Evolutionary conservation across 2,329 filamentous ascomycete genomes (phyloP).

Genomic region (Zarea fungicola): DNA sequence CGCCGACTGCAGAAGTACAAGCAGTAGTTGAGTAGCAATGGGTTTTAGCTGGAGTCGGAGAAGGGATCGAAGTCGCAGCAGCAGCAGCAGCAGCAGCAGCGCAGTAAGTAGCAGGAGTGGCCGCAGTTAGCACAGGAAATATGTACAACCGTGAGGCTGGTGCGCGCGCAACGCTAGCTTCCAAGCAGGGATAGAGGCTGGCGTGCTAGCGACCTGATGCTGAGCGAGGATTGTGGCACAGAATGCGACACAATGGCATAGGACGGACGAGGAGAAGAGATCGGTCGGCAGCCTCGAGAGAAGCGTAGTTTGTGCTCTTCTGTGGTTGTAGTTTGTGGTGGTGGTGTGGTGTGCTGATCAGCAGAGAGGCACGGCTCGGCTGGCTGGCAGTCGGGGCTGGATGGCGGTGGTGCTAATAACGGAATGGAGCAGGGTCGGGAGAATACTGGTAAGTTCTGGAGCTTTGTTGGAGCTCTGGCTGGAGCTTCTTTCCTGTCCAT

Average conservation of each 20-base stretch:
- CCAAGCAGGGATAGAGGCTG: too few species aligned
- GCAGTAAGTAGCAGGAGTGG: not conserved
- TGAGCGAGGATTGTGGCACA: too few species aligned
- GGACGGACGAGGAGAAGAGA: too few species aligned
- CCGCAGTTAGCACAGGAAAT: slow-evolving; percentile 1
- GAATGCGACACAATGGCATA: too few species aligned
- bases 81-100: not conserved
- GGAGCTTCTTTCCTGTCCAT: slow-evolving; percentile 6
- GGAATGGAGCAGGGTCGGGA: slow-evolving; percentile 11
- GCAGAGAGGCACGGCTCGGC: slow-evolving; percentile 6
- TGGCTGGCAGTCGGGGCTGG: not conserved
- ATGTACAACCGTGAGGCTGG: not conserved
- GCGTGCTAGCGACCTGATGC: too few species aligned
- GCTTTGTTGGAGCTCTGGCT: too few species aligned
- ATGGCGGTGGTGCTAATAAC: not conserved
- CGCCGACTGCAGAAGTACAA: not conserved
- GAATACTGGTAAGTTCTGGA: too few species aligned
- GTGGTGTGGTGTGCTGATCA: too few species aligned
- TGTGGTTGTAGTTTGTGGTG: too few species aligned
- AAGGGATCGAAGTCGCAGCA: not conserved
- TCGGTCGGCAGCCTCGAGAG: too few species aligned
- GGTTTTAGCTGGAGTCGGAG: not conserved
- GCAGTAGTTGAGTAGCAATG: not conserved
- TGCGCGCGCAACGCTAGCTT: not conserved
- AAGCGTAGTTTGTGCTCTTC: too few species aligned